These are phyloP conservation scores for Aspergillus wentii DNA, from an alignment of 495 filamentous ascomycete genomes.

Conservation along the genomic window DNA sequence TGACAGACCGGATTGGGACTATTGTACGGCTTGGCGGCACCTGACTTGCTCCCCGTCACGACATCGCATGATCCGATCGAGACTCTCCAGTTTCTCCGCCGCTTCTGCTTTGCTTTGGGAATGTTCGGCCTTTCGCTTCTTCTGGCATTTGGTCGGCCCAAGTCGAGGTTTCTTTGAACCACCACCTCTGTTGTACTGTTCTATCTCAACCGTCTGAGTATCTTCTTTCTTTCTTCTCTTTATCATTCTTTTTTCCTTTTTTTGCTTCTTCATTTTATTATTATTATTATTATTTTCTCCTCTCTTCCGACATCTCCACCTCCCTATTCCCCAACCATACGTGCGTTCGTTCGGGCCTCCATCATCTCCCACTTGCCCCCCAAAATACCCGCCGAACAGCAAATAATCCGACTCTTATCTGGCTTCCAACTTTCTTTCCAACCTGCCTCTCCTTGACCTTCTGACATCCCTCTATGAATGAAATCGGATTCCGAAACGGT, in stretches of 20 bases:
- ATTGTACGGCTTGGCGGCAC: slow-evolving; percentile 3
- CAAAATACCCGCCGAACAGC: too few relatives aligned
- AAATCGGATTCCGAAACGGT: background rate
- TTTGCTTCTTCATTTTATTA: background rate
- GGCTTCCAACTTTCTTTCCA: too few relatives aligned
- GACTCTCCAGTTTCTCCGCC: background rate
- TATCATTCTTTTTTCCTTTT: slow-evolving; percentile 1
- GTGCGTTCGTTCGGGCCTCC: too few relatives aligned
- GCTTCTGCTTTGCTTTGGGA: too few relatives aligned
- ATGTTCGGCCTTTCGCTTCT: slow-evolving; percentile 2
- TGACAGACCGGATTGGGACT: too few relatives aligned
- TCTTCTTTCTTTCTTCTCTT: background rate
- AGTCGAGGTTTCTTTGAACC: too few relatives aligned
- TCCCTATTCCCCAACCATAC: background rate
- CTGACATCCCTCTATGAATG: slow-evolving; percentile 7
- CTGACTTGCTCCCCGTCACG: slow-evolving; percentile 7
- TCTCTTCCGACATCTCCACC: background rate
- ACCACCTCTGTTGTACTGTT: too few relatives aligned
- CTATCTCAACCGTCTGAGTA: background rate
- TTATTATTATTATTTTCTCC: background rate
- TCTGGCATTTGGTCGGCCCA: background rate
- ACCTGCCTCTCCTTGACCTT: background rate
- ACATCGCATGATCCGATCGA: slow-evolving; percentile 10
- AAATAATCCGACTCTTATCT: too few relatives aligned
- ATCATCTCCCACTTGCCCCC: too few relatives aligned